Percentiles rank a stretch among this genome's conserved stretches.
Conservation (phyloP, 73 alveolate species). For the Paramecium primaurelia region DNA sequence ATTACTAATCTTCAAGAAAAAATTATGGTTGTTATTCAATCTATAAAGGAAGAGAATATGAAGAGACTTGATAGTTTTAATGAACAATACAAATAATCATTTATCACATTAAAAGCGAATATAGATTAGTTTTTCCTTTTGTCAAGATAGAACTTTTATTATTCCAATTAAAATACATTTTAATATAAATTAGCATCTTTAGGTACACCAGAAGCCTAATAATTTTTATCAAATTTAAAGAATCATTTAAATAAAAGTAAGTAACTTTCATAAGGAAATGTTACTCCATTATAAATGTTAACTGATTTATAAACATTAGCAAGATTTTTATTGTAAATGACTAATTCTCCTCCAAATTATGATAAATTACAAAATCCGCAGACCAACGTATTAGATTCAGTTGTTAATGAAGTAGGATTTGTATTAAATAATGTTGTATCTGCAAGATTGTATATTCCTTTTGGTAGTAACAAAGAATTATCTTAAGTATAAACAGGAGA, state of each 20-base stretch:
- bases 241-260: conserved; percentile 8
- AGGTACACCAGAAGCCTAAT: not conserved
- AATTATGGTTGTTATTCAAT: not conserved
- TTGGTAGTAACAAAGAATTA: conserved; percentile 35
- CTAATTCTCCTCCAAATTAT: conserved; percentile 47
- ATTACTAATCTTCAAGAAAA: conserved; percentile 36
- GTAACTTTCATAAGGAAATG: conserved; percentile 5
- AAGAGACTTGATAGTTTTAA: conserved; percentile 3
- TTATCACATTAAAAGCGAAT: conserved; percentile 14
- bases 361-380: conserved; percentile 12
- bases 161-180: conserved; percentile 41
- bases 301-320: conserved; percentile 39
- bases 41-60: conserved; percentile 29
- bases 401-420: conserved; percentile 23
- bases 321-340: not conserved
- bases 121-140: conserved; percentile 31
- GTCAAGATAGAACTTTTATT: conserved; percentile 10
- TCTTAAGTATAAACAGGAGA: conserved; percentile 41
- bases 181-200: not conserved
- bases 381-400: conserved; percentile 4
- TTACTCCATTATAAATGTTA: conserved; percentile 32
- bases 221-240: not conserved
- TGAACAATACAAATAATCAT: conserved; percentile 6
- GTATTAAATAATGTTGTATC: conserved; percentile 7
- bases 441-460: not conserved